These are phyloP conservation scores for Lentinus tigrinus DNA, from an alignment of 768 basidiomycete species.

Conservation along the genomic window DNA sequence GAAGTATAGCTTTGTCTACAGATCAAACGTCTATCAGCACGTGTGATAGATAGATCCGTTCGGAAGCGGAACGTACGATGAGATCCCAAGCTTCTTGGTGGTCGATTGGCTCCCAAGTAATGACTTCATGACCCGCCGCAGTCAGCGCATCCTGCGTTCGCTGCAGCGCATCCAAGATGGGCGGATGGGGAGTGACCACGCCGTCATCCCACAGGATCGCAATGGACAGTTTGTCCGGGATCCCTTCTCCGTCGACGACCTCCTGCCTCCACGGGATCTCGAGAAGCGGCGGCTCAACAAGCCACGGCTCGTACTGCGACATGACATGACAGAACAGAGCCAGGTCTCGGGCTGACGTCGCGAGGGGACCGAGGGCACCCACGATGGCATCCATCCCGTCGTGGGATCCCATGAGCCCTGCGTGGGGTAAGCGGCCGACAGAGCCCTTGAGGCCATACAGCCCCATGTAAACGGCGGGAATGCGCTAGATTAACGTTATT, in stretches of 20 bases:
- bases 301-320: constrained; percentile 48
- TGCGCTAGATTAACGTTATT: constrained; percentile 42
- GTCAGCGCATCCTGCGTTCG: constrained; percentile 37
- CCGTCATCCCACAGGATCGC: constrained; percentile 52
- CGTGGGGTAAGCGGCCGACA: constrained; percentile 51
- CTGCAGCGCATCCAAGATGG: constrained; percentile 42
- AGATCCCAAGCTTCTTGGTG: constrained; percentile 47
- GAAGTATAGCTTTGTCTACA: constrained; percentile 46
- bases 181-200: constrained; percentile 49
- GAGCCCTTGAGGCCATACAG: constrained; percentile 74
- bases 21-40: constrained; percentile 18
- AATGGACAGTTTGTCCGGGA: constrained; percentile 43
- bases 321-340: constrained; percentile 47
- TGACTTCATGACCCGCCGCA: constrained; percentile 51
- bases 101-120: constrained; percentile 45
- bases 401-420: constrained; percentile 47
- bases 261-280: constrained; percentile 49
- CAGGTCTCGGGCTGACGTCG: constrained; percentile 48
- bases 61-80: constrained; percentile 36
- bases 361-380: constrained; percentile 49
- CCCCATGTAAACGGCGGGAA: constrained; percentile 79
- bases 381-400: constrained; percentile 54
- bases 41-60: constrained; percentile 5
- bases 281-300: constrained; percentile 43
- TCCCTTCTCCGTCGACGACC: constrained; percentile 35